phyloP scores from a whole-genome alignment of 352 stramenopile species.

The Phytophthora ramorum region DNA sequence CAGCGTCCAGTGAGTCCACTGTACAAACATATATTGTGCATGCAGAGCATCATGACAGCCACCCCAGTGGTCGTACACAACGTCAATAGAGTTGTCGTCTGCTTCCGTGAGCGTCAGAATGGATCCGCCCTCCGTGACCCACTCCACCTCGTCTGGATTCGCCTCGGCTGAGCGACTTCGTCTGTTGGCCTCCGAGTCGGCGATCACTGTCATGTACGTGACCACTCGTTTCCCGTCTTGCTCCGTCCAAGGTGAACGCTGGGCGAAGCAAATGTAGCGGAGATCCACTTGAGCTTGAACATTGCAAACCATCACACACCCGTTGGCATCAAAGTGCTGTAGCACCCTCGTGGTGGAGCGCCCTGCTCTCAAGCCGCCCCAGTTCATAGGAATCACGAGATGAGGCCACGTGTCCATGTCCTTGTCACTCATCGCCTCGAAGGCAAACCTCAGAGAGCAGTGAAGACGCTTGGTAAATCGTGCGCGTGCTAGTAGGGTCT shows the following conservation, averaged over 20 bases:
- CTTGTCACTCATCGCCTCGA: not conserved
- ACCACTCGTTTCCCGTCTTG: not conserved
- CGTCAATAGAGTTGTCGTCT: slow-evolving; percentile 20
- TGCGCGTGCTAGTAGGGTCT: not conserved
- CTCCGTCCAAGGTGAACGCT: too few relatives aligned
- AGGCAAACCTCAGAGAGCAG: too few relatives aligned
- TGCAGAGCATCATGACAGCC: slow-evolving; percentile 48
- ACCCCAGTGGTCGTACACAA: slow-evolving; percentile 32
- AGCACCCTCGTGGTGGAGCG: too few relatives aligned
- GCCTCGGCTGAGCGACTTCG: slow-evolving; percentile 6
- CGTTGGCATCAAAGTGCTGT: too few relatives aligned
- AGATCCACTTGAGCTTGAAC: too few relatives aligned
- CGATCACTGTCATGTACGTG: slow-evolving; percentile 12
- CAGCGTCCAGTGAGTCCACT: slow-evolving; percentile 52
- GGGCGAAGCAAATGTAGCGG: too few relatives aligned
- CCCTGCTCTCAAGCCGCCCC: too few relatives aligned
- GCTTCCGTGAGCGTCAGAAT: slow-evolving; percentile 32
- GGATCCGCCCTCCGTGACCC: slow-evolving; percentile 20
- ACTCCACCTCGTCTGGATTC: not conserved
- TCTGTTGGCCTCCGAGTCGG: slow-evolving; percentile 25
- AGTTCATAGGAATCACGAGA: not conserved
- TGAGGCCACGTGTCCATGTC: too few relatives aligned
- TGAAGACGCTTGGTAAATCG: not conserved
- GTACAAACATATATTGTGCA: slow-evolving; percentile 53
- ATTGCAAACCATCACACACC: too few relatives aligned